Base-by-base conservation (phyloP, 257 asterid species). In the Solanum ahanhuiri region DNA sequence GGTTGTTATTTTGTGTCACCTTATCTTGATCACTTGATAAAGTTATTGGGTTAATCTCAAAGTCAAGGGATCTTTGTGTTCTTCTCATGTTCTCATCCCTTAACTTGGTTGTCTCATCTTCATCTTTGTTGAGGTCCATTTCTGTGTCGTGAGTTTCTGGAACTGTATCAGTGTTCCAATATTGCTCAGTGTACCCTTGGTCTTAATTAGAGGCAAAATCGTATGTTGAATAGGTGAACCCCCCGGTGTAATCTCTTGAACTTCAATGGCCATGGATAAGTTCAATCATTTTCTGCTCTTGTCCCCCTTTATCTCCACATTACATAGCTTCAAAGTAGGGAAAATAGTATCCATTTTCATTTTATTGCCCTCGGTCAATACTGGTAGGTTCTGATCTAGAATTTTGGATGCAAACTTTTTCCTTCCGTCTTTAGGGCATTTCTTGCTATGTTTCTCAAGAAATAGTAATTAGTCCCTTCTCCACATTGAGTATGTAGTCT, bases 281-380 rank as follows among this genome's bases (percentile, higher is more conserved):
- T 51, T 51, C 60, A 51, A 51, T 15, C 3, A 0, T 51, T 51
- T 51, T 51, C 1, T 51, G 60, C 22, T 15, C 1, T 15, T 51
- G 22, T 51, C 9, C 60, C 22, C 22, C 22, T 51, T 51, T 51
- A 51, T 51, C 2, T 51, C 60, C 22, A 51, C 60, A 51, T 15
- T 51, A 51, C 60, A 51, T 51, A 51, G 58, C 20, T 48, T 48
- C 20, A 48, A 48, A 48, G 58, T 48, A 48, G 20, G 58, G 58
- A 48, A 48, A 14, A 1, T 0, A 48, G 58, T 14, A 48, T 48
- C 0, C 0, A 0, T 48, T 48, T 48, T 14, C 58, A 14, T 48
- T 48, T 48, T 14, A 48, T 48, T 48, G 1, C 58, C 58, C 58
- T 48, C 20, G 58, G 3, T 48, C 58, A 48, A 48, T 48, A 3